Evolutionary conservation across 495 filamentous ascomycete genomes (phyloP).

Genomic region (Penicillium herquei): DNA sequence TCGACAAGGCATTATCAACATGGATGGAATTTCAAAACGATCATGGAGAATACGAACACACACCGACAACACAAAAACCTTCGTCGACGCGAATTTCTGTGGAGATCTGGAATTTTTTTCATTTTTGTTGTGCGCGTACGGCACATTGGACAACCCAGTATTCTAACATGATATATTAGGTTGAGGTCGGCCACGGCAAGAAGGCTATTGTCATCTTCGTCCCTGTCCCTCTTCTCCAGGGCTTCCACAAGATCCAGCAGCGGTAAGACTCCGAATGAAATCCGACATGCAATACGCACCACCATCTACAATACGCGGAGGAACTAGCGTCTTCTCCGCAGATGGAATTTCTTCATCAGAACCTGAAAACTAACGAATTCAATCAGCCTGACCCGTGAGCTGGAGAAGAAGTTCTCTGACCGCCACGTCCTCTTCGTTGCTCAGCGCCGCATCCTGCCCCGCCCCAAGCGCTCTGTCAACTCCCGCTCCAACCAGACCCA

Average conservation of each 20-base stretch:
- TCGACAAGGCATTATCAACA: conserved; percentile 1
- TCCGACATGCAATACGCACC: neutral
- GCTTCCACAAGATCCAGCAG: conserved; percentile 98
- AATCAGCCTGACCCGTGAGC: conserved; percentile 92
- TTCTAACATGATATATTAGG: conserved; percentile 51
- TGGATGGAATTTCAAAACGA: neutral
- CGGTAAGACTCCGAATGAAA: conserved; percentile 60
- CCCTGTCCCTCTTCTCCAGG: conserved; percentile 91
- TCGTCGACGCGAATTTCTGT: conserved; percentile 13
- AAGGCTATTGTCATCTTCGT: conserved; percentile 99
- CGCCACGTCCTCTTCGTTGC: conserved; percentile 98
- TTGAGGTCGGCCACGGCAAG: conserved; percentile 99
- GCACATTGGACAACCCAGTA: conserved; percentile 8
- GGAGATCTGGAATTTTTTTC: conserved; percentile 9
- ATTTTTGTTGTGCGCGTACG: conserved; percentile 13
- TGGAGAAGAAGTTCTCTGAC: conserved; percentile 99
- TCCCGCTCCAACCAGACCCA: conserved; percentile 90
- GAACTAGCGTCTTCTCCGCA: no score
- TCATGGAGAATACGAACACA: neutral
- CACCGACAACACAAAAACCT: conserved; percentile 11
- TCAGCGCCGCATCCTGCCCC: conserved; percentile 96
- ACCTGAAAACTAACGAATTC: conserved; percentile 3
- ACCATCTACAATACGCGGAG: neutral
- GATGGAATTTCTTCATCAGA: neutral
- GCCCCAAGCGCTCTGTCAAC: conserved; percentile 93